phyloP scores from a whole-genome alignment of 2,329 filamentous ascomycete species.

The Ilyonectria mors-panacis region DNA sequence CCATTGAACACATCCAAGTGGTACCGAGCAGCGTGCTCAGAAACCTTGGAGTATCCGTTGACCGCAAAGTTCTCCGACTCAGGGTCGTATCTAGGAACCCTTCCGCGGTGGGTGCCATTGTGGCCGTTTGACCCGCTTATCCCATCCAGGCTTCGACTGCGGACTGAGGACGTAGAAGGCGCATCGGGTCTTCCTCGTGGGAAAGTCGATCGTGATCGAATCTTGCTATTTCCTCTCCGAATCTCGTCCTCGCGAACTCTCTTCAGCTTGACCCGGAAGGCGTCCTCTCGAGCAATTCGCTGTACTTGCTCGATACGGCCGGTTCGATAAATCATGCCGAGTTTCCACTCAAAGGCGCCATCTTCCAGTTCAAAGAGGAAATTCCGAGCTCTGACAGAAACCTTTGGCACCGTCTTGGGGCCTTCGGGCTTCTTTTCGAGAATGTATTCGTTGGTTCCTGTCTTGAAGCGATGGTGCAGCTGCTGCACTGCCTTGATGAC shows the following conservation, averaged over 20 bases:
- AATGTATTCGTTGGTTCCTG: slow-evolving; percentile 89
- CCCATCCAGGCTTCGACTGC: slow-evolving; percentile 72
- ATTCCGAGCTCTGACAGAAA: slow-evolving; percentile 85
- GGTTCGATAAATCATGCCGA: slow-evolving; percentile 92
- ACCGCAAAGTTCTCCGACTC: slow-evolving; percentile 77
- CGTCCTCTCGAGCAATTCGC: slow-evolving; percentile 89
- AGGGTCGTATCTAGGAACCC: slow-evolving; percentile 80
- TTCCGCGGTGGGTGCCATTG: slow-evolving; percentile 54
- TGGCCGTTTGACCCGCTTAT: slow-evolving; percentile 50
- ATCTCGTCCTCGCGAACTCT: slow-evolving; percentile 82
- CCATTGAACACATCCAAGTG: slow-evolving; percentile 86
- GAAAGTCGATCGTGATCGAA: slow-evolving; percentile 69
- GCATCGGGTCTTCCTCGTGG: slow-evolving; percentile 53
- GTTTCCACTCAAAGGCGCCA: slow-evolving; percentile 96
- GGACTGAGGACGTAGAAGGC: slow-evolving; percentile 54
- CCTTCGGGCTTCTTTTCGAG: slow-evolving; percentile 87
- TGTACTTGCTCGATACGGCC: slow-evolving; percentile 93
- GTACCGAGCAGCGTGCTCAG: slow-evolving; percentile 81
- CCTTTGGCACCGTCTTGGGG: slow-evolving; percentile 87
- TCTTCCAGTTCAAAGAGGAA: slow-evolving; percentile 95
- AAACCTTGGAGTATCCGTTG: slow-evolving; percentile 79
- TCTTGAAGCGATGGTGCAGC: slow-evolving; percentile 92
- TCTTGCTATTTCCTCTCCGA: slow-evolving; percentile 66
- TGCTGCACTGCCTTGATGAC: slow-evolving; percentile 89
- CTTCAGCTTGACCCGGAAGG: slow-evolving; percentile 89